These are phyloP conservation scores for Euphrasia confusa DNA, from an alignment of 257 asterid species.

Conservation along the genomic window DNA sequence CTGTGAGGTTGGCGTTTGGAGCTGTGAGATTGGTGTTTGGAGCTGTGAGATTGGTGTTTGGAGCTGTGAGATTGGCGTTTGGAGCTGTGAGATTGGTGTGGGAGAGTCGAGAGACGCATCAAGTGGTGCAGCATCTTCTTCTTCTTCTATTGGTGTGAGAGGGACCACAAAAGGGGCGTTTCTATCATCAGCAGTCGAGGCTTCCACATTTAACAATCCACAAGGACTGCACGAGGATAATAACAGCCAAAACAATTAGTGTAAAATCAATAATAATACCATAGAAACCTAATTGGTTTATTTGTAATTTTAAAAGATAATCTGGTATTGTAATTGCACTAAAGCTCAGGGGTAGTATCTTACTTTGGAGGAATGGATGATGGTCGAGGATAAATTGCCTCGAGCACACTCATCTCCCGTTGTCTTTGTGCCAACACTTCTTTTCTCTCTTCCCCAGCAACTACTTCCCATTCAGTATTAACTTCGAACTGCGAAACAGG, in stretches of 20 bases:
- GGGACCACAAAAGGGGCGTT: constrained; percentile 38
- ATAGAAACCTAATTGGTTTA: neutral
- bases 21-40: constrained; percentile 31
- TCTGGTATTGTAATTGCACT: neutral
- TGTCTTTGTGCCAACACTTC: constrained; percentile 36
- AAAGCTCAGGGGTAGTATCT: constrained; percentile 1
- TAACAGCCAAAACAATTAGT: neutral
- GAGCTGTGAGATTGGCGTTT: neutral
- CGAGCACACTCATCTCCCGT: constrained; percentile 51
- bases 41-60: constrained; percentile 30
- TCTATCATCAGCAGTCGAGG: constrained; percentile 27
- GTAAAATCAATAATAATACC: too few relatives aligned
- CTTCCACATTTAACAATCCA: constrained; percentile 19
- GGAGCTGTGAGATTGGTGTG: constrained; percentile 32
- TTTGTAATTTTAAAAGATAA: neutral
- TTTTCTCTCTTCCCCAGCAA: constrained; percentile 56
- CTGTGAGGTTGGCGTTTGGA: constrained; percentile 10
- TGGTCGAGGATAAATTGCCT: constrained; percentile 66
- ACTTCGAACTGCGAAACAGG: constrained; percentile 39
- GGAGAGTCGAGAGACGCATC: constrained; percentile 23
- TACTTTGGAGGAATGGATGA: constrained; percentile 66
- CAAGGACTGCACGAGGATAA: constrained; percentile 40
- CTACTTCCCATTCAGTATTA: constrained; percentile 39
- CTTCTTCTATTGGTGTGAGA: constrained; percentile 59
- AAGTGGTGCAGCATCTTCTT: constrained; percentile 35